A percentile compares a stretch with the other conserved stretches of the same genome.
Conservation (phyloP, 2,329 filamentous ascomycete genomes). For the Lachnellula subtilissima region DNA sequence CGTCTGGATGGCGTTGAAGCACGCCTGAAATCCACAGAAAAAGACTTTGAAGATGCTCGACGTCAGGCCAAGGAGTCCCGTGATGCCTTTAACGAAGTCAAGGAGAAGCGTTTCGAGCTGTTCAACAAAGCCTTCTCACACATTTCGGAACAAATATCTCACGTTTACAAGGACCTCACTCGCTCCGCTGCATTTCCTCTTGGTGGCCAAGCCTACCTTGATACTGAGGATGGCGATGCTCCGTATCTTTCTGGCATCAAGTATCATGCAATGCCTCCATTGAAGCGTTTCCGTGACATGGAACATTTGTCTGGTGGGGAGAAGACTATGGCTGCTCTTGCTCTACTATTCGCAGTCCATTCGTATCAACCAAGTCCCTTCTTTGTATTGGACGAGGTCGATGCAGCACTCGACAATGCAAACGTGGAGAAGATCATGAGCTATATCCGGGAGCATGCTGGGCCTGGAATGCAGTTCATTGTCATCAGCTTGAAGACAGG, state of each 20-base stretch:
- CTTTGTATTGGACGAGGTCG: conserved; percentile 97
- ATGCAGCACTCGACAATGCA: conserved; percentile 95
- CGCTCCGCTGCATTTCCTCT: conserved; percentile 85
- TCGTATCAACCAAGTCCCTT: conserved; percentile 94
- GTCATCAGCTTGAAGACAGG: conserved; percentile 96
- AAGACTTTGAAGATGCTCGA: conserved; percentile 84
- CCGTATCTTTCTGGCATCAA: conserved; percentile 95
- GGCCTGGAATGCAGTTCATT: conserved; percentile 98
- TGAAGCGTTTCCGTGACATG: conserved; percentile 99
- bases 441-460: conserved; percentile 90
- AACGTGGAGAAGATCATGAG: conserved; percentile 96
- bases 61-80: conserved; percentile 68
- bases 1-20: conserved; percentile 81
- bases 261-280: conserved; percentile 96
- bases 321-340: conserved; percentile 97
- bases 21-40: conserved; percentile 76
- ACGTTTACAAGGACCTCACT: conserved; percentile 93
- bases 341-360: conserved; percentile 95
- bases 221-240: conserved; percentile 89
- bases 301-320: conserved; percentile 95
- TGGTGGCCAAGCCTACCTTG: conserved; percentile 84
- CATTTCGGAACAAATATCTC: conserved; percentile 89
- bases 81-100: conserved; percentile 78
- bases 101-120: conserved; percentile 76
- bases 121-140: conserved; percentile 95